Conservation (phyloP, 2,329 filamentous ascomycete genomes). For the Cryphonectria naterciae region DNA sequence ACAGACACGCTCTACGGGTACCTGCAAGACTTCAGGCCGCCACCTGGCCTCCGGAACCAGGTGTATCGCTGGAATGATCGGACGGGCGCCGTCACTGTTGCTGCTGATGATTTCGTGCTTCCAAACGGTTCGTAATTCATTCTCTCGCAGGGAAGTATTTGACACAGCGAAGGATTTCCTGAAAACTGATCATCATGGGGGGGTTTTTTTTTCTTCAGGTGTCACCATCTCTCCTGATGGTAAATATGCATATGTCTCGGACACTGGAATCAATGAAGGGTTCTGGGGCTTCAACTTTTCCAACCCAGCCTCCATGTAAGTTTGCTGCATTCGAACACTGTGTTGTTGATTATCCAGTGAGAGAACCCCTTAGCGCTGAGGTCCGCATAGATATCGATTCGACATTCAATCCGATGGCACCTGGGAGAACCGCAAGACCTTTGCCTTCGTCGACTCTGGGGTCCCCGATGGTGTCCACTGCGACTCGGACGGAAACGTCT, state of each 20-base stretch:
- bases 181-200: neutral
- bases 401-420: conserved; percentile 48
- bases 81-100: conserved; percentile 56
- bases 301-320: conserved; percentile 53
- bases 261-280: conserved; percentile 54
- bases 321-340: conserved; percentile 29
- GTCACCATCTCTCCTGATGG: conserved; percentile 58
- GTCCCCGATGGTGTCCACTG: conserved; percentile 62
- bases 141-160: neutral
- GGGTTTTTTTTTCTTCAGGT: conserved; percentile 37
- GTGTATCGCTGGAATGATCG: conserved; percentile 59
- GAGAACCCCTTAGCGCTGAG: conserved; percentile 2
- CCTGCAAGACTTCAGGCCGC: conserved; percentile 59
- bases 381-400: conserved; percentile 44
- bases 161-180: neutral
- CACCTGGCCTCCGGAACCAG: conserved; percentile 58
- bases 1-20: conserved; percentile 65
- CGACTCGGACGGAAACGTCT: conserved; percentile 60
- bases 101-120: conserved; percentile 60
- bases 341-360: neutral
- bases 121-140: conserved; percentile 51
- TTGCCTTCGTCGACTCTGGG: conserved; percentile 57
- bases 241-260: conserved; percentile 55
- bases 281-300: conserved; percentile 48
- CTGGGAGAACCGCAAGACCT: conserved; percentile 50